phyloP scores from a whole-genome alignment of 352 stramenopile genomes.

The Phytophthora europaea region DNA sequence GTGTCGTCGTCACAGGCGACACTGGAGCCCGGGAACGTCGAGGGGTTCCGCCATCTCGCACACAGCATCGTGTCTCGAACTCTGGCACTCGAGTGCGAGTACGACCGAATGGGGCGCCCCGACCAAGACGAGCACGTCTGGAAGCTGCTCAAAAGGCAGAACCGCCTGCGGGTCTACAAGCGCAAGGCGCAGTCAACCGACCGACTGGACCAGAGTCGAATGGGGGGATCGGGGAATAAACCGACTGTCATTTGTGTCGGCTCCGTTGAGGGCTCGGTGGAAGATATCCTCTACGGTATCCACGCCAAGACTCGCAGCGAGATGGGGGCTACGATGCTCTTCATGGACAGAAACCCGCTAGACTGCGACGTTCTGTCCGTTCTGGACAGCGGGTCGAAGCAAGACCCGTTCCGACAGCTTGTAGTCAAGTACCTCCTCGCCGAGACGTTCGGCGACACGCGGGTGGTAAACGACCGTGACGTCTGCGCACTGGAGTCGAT shows the following conservation, averaged over 20 bases:
- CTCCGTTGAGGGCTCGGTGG: slow-evolving; percentile 57
- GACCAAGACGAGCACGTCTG: slow-evolving; percentile 42
- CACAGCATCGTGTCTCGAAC: slow-evolving; percentile 62
- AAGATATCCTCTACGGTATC: slow-evolving; percentile 67
- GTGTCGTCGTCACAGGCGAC: slow-evolving; percentile 32
- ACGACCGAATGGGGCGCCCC: slow-evolving; percentile 40
- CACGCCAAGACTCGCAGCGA: slow-evolving; percentile 67
- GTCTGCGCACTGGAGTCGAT: slow-evolving; percentile 62
- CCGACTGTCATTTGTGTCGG: slow-evolving; percentile 65
- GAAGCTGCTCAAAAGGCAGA: slow-evolving; percentile 51
- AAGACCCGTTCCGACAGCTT: slow-evolving; percentile 65
- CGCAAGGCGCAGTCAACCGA: slow-evolving; percentile 24
- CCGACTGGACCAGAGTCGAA: slow-evolving; percentile 22
- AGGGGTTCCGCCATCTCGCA: slow-evolving; percentile 49
- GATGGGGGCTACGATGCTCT: slow-evolving; percentile 62
- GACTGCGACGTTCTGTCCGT: slow-evolving; percentile 61
- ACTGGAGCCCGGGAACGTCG: slow-evolving; percentile 42
- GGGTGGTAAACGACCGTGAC: slow-evolving; percentile 63
- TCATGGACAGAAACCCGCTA: slow-evolving; percentile 48
- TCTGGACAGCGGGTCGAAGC: slow-evolving; percentile 50
- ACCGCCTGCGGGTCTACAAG: slow-evolving; percentile 60
- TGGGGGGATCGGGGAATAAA: slow-evolving; percentile 24
- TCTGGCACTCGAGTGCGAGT: slow-evolving; percentile 57
- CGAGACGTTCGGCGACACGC: slow-evolving; percentile 51
- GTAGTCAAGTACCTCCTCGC: slow-evolving; percentile 67